These are phyloP conservation scores for Aspergillus conjunctus DNA, from an alignment of 495 filamentous ascomycete species.

Conservation along the genomic window DNA sequence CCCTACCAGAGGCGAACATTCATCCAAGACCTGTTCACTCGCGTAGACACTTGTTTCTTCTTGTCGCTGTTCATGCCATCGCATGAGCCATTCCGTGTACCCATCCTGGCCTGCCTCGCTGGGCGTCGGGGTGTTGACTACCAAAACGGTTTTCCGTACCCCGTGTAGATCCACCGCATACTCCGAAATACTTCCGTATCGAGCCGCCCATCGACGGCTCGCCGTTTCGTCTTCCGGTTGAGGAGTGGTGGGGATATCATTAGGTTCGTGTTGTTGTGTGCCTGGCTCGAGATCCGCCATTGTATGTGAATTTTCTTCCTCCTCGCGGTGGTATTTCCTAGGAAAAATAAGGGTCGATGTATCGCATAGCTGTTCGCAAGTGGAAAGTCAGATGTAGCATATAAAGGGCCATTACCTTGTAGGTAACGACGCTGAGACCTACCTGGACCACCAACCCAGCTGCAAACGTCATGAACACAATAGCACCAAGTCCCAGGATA, in stretches of 20 bases:
- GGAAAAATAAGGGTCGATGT: neutral
- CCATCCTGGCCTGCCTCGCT: slow-evolving; percentile 3
- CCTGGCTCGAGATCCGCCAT: slow-evolving; percentile 7
- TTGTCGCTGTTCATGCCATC: slow-evolving; percentile 7
- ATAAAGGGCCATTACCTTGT: no score
- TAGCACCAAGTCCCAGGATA: slow-evolving; percentile 10
- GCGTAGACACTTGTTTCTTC: neutral
- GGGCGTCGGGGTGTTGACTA: neutral
- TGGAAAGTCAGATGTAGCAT: neutral
- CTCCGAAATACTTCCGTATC: slow-evolving; percentile 10
- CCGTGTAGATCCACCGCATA: slow-evolving; percentile 3
- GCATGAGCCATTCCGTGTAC: slow-evolving; percentile 14
- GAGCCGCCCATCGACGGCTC: neutral
- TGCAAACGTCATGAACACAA: slow-evolving; percentile 11
- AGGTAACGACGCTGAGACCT: no score
- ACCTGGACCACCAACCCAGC: slow-evolving; percentile 10
- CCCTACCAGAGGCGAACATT: neutral
- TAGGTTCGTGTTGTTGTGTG: neutral
- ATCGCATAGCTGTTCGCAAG: slow-evolving; percentile 4
- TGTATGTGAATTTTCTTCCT: slow-evolving; percentile 4
- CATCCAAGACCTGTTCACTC: neutral
- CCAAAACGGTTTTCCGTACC: slow-evolving; percentile 13
- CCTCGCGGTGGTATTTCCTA: neutral
- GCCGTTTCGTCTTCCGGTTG: neutral
- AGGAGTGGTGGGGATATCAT: neutral